phyloP scores from a whole-genome alignment of 371 early-diverging fungal genomes.

The Apophysomyces variabilis region DNA sequence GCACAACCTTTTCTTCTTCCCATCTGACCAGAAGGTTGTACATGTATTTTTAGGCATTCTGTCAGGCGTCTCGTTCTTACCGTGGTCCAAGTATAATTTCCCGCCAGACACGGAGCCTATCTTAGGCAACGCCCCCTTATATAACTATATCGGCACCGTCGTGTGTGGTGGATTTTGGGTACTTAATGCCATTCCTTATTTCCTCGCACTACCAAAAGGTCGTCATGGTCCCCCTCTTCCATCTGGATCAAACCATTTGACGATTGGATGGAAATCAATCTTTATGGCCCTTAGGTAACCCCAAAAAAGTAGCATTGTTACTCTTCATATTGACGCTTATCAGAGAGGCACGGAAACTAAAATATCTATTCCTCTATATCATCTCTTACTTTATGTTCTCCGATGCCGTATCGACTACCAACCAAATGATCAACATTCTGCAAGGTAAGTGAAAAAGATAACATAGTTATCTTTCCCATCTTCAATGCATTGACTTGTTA shows the following conservation, averaged over 20 bases:
- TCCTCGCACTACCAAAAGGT: constrained; percentile 40
- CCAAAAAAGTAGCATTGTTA: neutral
- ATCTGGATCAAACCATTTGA: constrained; percentile 32
- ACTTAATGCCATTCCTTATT: constrained; percentile 51
- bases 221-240: constrained; percentile 49
- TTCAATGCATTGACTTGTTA: neutral
- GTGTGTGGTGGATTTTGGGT: constrained; percentile 54
- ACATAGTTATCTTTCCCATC: too few relatives aligned
- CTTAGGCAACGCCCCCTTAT: constrained; percentile 48
- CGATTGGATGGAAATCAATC: constrained; percentile 55
- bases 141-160: constrained; percentile 47
- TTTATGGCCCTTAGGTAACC: constrained; percentile 33
- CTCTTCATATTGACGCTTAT: neutral
- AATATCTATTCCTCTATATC: constrained; percentile 56
- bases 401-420: constrained; percentile 62
- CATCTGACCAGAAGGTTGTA: constrained; percentile 6
- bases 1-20: neutral
- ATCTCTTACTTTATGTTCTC: constrained; percentile 65
- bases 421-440: constrained; percentile 46
- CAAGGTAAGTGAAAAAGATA: constrained; percentile 21
- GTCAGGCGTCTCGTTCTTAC: constrained; percentile 43
- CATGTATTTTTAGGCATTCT: constrained; percentile 28
- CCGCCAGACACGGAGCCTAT: constrained; percentile 25
- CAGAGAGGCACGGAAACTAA: constrained; percentile 51
- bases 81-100: constrained; percentile 38